These are phyloP conservation scores for Podospora sp. DNA, from an alignment of 495 filamentous ascomycete species.

Conservation along the genomic window DNA sequence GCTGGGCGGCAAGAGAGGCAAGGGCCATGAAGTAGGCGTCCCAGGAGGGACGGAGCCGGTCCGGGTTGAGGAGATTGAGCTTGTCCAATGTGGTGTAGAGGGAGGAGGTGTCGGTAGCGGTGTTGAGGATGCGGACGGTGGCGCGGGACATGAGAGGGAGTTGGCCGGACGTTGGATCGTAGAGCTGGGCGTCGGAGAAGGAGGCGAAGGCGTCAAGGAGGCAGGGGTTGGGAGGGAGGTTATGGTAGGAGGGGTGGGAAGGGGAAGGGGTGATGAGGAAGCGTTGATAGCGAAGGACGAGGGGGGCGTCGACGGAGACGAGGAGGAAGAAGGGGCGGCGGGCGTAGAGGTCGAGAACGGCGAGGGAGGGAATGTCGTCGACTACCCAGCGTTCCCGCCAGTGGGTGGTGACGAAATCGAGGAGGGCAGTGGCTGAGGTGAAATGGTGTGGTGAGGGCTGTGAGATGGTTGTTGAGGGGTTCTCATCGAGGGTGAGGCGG, in stretches of 20 bases:
- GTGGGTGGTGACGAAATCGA: conserved; percentile 81
- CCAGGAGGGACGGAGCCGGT: conserved; percentile 89
- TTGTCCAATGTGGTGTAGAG: conserved; percentile 67
- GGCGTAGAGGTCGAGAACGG: conserved; percentile 68
- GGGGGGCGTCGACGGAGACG: conserved; percentile 86
- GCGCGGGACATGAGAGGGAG: conserved; percentile 76
- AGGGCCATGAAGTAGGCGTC: conserved; percentile 98
- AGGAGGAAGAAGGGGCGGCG: conserved; percentile 90
- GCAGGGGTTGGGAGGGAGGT: conserved; percentile 66
- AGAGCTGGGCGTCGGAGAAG: conserved; percentile 76
- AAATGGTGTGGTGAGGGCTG: conserved; percentile 50
- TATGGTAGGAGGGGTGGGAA: conserved; percentile 51
- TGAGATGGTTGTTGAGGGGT: not conserved
- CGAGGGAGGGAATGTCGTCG: conserved; percentile 72
- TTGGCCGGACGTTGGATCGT: conserved; percentile 64
- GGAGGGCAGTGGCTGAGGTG: conserved; percentile 58
- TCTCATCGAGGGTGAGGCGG: conserved; percentile 40
- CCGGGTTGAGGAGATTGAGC: conserved; percentile 74
- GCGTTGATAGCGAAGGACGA: conserved; percentile 67
- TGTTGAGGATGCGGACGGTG: conserved; percentile 82
- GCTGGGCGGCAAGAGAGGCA: conserved; percentile 84
- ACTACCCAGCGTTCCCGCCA: conserved; percentile 86
- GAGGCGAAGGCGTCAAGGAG: conserved; percentile 76
- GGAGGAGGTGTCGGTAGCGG: conserved; percentile 67
- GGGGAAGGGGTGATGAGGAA: conserved; percentile 56